Percentiles rank a stretch among this genome's conserved stretches.
phyloP scores from a whole-genome alignment of 1,284 basidiomycete genomes.

The Xerocomus amazonicus region DNA sequence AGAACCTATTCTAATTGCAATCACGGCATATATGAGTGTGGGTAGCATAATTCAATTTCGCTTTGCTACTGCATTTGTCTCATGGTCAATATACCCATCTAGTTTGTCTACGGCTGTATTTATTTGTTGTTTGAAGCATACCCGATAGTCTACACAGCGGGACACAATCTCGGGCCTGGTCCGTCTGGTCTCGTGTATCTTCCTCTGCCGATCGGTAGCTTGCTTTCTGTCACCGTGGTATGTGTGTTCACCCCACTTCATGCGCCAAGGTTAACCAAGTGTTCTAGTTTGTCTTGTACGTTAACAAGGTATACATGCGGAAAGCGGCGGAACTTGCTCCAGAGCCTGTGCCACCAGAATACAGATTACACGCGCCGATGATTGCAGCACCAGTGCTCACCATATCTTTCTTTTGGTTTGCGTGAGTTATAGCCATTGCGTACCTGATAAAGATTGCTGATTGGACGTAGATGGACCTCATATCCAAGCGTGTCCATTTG shows the following conservation, averaged over 20 bases:
- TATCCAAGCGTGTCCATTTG: constrained; percentile 52
- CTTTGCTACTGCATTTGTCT: not conserved
- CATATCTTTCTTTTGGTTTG: constrained; percentile 66
- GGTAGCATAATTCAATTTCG: constrained; percentile 28
- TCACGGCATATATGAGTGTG: constrained; percentile 68
- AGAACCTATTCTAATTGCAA: constrained; percentile 77
- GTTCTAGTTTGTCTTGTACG: constrained; percentile 46
- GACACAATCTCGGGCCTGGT: constrained; percentile 50
- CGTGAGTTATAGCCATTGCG: constrained; percentile 35
- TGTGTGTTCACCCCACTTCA: constrained; percentile 31
- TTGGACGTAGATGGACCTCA: constrained; percentile 46
- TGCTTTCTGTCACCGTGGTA: constrained; percentile 42
- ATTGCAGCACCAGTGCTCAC: constrained; percentile 55
- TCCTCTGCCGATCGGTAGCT: constrained; percentile 54
- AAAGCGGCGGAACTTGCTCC: constrained; percentile 46
- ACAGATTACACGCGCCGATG: constrained; percentile 54
- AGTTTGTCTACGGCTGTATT: constrained; percentile 62
- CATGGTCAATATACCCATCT: constrained; percentile 18
- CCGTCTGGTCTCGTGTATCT: constrained; percentile 52
- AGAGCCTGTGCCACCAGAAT: constrained; percentile 62
- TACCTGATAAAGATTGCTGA: not conserved
- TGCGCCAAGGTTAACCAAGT: constrained; percentile 23
- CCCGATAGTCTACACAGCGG: constrained; percentile 52
- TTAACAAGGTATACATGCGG: constrained; percentile 51
- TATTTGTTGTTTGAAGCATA: constrained; percentile 62